Conservation (phyloP, 2,329 filamentous ascomycete species). For the Aspergillus chevalieri region DNA sequence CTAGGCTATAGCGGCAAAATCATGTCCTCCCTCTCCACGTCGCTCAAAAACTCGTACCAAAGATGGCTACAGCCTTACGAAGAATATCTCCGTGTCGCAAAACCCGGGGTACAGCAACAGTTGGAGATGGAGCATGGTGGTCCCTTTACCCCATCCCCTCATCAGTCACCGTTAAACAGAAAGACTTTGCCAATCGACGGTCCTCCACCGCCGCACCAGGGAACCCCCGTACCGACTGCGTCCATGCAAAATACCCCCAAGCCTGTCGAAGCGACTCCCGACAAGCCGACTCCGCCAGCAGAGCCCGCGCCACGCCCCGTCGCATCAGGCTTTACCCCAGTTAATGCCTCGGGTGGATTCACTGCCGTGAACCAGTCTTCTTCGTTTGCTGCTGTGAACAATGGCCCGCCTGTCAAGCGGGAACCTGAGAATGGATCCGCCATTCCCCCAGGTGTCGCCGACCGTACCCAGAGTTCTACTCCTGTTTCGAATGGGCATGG, state of each 20-base stretch:
- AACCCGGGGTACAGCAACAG: conserved; percentile 94
- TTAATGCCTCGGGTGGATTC: conserved; percentile 58
- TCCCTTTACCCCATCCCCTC: conserved; percentile 72
- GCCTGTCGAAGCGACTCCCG: conserved; percentile 25
- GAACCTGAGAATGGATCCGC: conserved; percentile 54
- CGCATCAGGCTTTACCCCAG: conserved; percentile 60
- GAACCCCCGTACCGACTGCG: conserved; percentile 61
- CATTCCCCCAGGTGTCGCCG: conserved; percentile 58
- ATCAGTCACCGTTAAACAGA: conserved; percentile 65
- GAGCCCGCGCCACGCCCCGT: conserved; percentile 36
- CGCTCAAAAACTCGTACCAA: conserved; percentile 95
- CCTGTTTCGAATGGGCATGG: conserved; percentile 47
- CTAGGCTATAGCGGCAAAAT: conserved; percentile 98
- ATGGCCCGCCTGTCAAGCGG: conserved; percentile 39
- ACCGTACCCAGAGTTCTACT: conserved; percentile 56
- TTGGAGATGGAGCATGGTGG: conserved; percentile 89
- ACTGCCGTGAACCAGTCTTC: conserved; percentile 53
- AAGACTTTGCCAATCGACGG: conserved; percentile 30
- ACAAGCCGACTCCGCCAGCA: conserved; percentile 29
- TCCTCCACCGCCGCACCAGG: conserved; percentile 48
- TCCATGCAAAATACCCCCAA: conserved; percentile 52
- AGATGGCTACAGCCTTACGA: conserved; percentile 96
- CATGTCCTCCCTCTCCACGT: conserved; percentile 97
- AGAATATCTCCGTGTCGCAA: conserved; percentile 82
- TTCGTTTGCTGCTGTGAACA: conserved; percentile 39